Evolutionary conservation across 2,329 filamentous ascomycete species (phyloP).

Genomic region (Neofusicoccum laricinum): DNA sequence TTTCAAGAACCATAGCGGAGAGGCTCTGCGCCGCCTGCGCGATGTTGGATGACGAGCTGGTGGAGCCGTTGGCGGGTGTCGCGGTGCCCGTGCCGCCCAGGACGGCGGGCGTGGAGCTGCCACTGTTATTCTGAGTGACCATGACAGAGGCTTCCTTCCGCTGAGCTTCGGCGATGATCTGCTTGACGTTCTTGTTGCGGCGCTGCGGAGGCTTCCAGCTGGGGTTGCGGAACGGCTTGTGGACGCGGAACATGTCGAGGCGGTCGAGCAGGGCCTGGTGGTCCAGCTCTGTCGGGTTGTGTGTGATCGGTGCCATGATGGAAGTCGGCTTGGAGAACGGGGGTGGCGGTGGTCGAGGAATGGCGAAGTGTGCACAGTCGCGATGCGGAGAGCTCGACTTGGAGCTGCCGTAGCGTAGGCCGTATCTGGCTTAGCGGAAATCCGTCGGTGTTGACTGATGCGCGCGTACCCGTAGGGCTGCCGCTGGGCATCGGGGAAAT

Average conservation of each 20-base stretch:
- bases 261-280: conserved; percentile 85
- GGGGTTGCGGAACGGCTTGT: conserved; percentile 86
- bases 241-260: conserved; percentile 83
- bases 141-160: conserved; percentile 86
- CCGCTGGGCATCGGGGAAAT: not conserved
- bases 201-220: conserved; percentile 90
- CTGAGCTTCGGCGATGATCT: conserved; percentile 84
- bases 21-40: conserved; percentile 85
- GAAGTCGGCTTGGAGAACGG: not conserved
- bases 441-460: conserved; percentile 1
- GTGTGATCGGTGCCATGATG: conserved; percentile 59
- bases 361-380: not conserved
- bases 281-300: conserved; percentile 70
- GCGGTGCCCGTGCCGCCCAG: conserved; percentile 24
- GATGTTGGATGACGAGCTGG: conserved; percentile 65
- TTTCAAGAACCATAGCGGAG: conserved; percentile 84
- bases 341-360: not conserved
- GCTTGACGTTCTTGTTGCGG: conserved; percentile 98
- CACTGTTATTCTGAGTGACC: conserved; percentile 79
- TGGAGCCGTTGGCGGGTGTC: conserved; percentile 65
- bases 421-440: not conserved
- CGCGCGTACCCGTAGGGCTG: conserved; percentile 3
- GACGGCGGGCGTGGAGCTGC: conserved; percentile 63
- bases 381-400: not conserved
- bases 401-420: not conserved